These are phyloP conservation scores for Candida tibetensis DNA, from an alignment of 805 yeast species.

Conservation along the genomic window DNA sequence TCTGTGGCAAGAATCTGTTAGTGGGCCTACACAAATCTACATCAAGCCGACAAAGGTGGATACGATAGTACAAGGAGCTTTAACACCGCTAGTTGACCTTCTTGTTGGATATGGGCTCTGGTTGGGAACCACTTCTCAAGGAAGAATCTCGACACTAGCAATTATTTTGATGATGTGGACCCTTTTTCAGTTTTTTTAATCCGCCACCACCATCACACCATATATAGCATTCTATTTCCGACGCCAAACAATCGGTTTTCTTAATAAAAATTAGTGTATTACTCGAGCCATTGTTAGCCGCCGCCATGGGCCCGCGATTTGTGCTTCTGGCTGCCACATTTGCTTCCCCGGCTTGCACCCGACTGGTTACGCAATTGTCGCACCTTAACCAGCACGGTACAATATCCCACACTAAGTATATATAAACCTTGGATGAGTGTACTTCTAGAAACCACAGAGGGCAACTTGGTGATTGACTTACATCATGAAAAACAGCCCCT, in stretches of 20 bases:
- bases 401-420: too few relatives aligned
- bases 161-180: conserved; percentile 11
- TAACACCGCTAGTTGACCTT: conserved; percentile 27
- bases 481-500: conserved; percentile 30
- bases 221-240: too few relatives aligned
- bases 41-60: conserved; percentile 35
- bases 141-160: conserved; percentile 26
- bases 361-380: neutral
- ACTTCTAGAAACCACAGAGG: conserved; percentile 36
- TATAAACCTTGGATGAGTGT: conserved; percentile 38
- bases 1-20: conserved; percentile 19
- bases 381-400: conserved; percentile 2
- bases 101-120: conserved; percentile 35
- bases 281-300: too few relatives aligned
- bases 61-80: conserved; percentile 19
- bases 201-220: too few relatives aligned
- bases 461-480: conserved; percentile 51
- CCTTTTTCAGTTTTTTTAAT: too few relatives aligned
- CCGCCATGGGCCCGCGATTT: too few relatives aligned
- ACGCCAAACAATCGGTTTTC: too few relatives aligned
- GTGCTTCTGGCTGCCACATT: too few relatives aligned
- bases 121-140: conserved; percentile 31
- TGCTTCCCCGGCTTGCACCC: too few relatives aligned
- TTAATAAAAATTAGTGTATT: too few relatives aligned
- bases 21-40: conserved; percentile 42